Evolutionary conservation across 1,139 yeast species (phyloP), one percentile per base, ranked within the genome.

Genomic region (Scheffersomyces cryptocercus): DNA sequence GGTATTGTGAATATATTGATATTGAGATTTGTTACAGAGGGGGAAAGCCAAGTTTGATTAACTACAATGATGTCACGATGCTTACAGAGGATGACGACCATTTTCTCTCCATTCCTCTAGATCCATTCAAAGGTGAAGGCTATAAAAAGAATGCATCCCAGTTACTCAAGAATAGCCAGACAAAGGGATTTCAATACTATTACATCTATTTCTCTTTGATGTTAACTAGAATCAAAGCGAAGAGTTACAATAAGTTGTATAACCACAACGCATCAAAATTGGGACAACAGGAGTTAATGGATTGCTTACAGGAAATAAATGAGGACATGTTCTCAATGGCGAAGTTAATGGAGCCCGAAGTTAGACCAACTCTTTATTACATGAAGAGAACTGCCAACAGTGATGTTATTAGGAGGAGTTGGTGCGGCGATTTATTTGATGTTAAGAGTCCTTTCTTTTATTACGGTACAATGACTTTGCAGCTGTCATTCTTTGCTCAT

Each of bases 1-100:
- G 60, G 58, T 58, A 53, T 38, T 59, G 62, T 40, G 56, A 59
- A 26, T 46, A 42, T 35, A 36, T 55, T 29, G 63, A 60, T 31
- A 48, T 52, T 36, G 67, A 61, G 20, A 40, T 52, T 6, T 49
- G 59, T 11, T 62, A 54, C 40, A 56, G 60, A 33, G 50, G 56
- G 26, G 66, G 64, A 2, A 59, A 57, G 34, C 53, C 61, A 8
- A 46, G 53, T 4, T 13, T 49, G 28, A 45, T 56, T n/a, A 50
- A 53, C 30, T 37, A 42, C 28, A 26, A 46, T 37, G 56, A 61
- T 41, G 53, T 58, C 8, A 46, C 61, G 6, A 54, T 63, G 0
- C 47, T 47, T 38, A 41, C 48, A n/a, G 51, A 46, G 15, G 29
- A 35, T 14, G 51, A 48, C 12, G 36, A 34, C 10, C 48, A 46